phyloP scores from a whole-genome alignment of 306 rosid genomes.

The Rosa chinensis region DNA sequence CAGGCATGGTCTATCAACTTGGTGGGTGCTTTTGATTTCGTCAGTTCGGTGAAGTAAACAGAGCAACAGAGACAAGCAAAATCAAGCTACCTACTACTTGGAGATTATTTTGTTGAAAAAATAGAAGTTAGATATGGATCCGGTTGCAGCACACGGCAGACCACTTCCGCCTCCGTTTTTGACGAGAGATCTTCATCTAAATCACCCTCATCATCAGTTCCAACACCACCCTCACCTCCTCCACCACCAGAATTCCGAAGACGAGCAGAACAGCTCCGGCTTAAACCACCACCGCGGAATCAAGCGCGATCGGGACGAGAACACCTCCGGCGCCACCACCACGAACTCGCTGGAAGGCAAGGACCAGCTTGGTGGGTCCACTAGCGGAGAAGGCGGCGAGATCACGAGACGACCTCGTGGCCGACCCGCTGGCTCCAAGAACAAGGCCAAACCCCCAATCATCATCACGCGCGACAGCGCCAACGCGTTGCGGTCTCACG shows the following conservation, averaged over 20 bases:
- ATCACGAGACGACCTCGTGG: conserved; percentile 73
- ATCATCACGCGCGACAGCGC: conserved; percentile 90
- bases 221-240: conserved; percentile 39
- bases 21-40: not conserved
- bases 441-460: conserved; percentile 92
- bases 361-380: conserved; percentile 39
- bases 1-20: not conserved
- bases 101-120: not conserved
- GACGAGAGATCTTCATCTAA: conserved; percentile 73
- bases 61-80: not conserved
- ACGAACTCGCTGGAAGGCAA: conserved; percentile 24
- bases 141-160: conserved; percentile 80
- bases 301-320: conserved; percentile 64
- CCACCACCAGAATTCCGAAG: conserved; percentile 57
- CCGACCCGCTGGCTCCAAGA: conserved; percentile 81
- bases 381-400: conserved; percentile 37
- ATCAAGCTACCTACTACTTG: not conserved
- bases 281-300: conserved; percentile 38
- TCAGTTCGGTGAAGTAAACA: not conserved
- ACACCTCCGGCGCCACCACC: conserved; percentile 13
- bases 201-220: conserved; percentile 63
- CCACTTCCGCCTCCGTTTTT: conserved; percentile 83
- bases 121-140: conserved; percentile 52
- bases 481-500: conserved; percentile 85
- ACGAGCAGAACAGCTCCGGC: conserved; percentile 50